Evolutionary conservation across 495 filamentous ascomycete genomes (phyloP).

Genomic region (Xylaria flabelliformis): DNA sequence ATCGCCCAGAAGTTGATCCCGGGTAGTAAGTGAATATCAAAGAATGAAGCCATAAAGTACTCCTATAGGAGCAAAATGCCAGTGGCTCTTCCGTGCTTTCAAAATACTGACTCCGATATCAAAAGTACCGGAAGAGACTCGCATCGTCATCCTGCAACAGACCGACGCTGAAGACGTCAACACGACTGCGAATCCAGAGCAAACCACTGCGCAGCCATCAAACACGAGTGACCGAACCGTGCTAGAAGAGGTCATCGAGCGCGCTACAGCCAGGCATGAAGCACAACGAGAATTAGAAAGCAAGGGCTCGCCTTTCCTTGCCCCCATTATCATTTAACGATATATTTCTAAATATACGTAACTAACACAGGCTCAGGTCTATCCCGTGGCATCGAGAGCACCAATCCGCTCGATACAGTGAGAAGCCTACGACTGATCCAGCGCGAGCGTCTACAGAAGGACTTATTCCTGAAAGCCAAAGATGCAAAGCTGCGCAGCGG

Average conservation of each 20-base stretch:
- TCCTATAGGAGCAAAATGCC: background rate
- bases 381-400: constrained; percentile 44
- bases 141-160: constrained; percentile 76
- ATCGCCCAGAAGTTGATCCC: constrained; percentile 81
- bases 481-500: constrained; percentile 76
- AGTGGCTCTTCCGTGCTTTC: background rate
- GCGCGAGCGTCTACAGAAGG: constrained; percentile 63
- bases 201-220: constrained; percentile 5
- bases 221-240: constrained; percentile 50
- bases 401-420: constrained; percentile 62
- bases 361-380: constrained; percentile 53
- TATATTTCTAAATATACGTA: constrained; percentile 21
- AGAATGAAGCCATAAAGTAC: background rate
- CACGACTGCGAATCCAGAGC: constrained; percentile 31
- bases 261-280: constrained; percentile 66
- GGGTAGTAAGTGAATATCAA: constrained; percentile 51
- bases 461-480: constrained; percentile 71
- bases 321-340: background rate
- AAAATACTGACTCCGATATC: background rate
- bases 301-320: constrained; percentile 39
- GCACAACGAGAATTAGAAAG: constrained; percentile 62
- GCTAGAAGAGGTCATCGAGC: constrained; percentile 70
- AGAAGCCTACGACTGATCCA: constrained; percentile 64
- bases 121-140: constrained; percentile 64
- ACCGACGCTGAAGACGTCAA: constrained; percentile 47